Conservation (phyloP, 306 rosid genomes). For the Dryas octopetala region DNA sequence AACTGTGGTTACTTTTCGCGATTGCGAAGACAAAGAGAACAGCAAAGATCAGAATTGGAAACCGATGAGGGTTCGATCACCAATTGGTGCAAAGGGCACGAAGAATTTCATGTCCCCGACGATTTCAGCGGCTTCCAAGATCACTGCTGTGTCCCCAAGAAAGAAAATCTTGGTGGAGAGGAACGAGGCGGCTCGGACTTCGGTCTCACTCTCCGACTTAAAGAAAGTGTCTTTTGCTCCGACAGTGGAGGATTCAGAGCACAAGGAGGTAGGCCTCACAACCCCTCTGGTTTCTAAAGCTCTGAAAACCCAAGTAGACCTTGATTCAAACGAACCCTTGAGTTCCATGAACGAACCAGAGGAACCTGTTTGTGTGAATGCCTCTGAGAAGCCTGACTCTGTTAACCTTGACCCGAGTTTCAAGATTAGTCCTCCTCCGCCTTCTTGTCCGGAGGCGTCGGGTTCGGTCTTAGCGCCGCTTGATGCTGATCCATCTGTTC, state of each 20-base stretch:
- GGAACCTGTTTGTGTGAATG: slow-evolving; percentile 20
- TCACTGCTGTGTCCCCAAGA: slow-evolving; percentile 53
- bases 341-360: slow-evolving; percentile 6
- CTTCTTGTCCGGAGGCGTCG: slow-evolving; percentile 29
- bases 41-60: slow-evolving; percentile 52
- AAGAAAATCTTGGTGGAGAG: slow-evolving; percentile 66
- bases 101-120: slow-evolving; percentile 90
- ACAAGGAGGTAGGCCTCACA: slow-evolving; percentile 25
- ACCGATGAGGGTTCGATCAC: slow-evolving; percentile 50
- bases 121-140: slow-evolving; percentile 77
- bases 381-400: slow-evolving; percentile 39
- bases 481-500: slow-evolving; percentile 59
- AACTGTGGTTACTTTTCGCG: slow-evolving; percentile 27
- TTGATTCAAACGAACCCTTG: slow-evolving; percentile 9
- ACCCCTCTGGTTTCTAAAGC: slow-evolving; percentile 29
- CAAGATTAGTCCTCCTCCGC: slow-evolving; percentile 62
- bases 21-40: slow-evolving; percentile 74
- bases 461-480: slow-evolving; percentile 42
- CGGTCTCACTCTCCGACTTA: slow-evolving; percentile 31
- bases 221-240: slow-evolving; percentile 37
- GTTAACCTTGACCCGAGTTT: slow-evolving; percentile 72
- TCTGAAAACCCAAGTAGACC: slow-evolving; percentile 23
- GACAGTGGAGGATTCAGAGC: slow-evolving; percentile 20
- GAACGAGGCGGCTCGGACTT: slow-evolving; percentile 53
- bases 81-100: slow-evolving; percentile 50